Base-by-base conservation (phyloP, 495 filamentous ascomycete genomes). In the Halenospora varia region DNA sequence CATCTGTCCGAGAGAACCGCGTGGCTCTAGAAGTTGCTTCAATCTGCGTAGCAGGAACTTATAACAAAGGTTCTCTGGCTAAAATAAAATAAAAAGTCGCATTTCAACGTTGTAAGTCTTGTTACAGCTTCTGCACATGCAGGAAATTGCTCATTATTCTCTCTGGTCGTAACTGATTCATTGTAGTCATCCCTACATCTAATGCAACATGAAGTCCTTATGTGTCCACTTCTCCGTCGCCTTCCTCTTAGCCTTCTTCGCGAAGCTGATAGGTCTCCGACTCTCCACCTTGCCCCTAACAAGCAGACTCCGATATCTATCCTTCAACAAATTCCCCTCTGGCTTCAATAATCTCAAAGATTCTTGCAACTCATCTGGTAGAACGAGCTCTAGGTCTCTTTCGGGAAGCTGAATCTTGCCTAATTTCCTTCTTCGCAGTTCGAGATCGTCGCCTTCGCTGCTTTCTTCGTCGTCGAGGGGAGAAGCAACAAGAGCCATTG, bases 181-280 rank as follows among this genome's bases (percentile, higher is more conserved):
- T n/a, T n/a, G n/a, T n/a, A n/a, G n/a, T n/a, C n/a, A n/a, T n/a
- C n/a, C n/a, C n/a, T n/a, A n/a, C n/a, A n/a, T 20, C 47, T 52
- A 68, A 56, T 65, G 60, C n/a, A 68, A 68, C 70, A 82, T 82
- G 75, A 96, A 97, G 71, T 98, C 94, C 76, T 97, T 97, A 69
- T 93, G 89, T 51, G 85, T 79, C 94, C 94, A 98, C 73, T 96
- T 97, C 82, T 96, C 95, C 15, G 90, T 96, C 22, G 84, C 67
- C 69, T 84, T 86, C 64, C 74, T 84, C 79, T 84, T 89, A 57
- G 82, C 77, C 74, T 92, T 89, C 78, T 88, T 93, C 58, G 76
- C 77, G 73, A 92, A 90, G 40, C 83, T 77, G 53, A 94, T 79
- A 10, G 85, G 83, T 69, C 84, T 87, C 64, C 94, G 77, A 19